Evolutionary conservation across 192 early-diverging fungal genomes (phyloP).

Genomic region (Kappamyces sp.): DNA sequence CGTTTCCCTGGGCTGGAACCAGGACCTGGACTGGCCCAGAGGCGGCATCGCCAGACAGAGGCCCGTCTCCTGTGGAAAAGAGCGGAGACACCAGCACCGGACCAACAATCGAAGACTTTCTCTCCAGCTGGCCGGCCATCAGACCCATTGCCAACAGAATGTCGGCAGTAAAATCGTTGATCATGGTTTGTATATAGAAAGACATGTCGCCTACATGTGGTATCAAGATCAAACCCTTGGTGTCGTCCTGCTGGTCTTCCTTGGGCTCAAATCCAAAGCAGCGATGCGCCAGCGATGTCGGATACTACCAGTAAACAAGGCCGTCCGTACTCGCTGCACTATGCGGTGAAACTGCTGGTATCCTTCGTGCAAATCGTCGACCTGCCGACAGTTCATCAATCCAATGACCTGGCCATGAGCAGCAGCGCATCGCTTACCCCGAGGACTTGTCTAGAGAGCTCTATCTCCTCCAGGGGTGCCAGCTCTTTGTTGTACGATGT

Average conservation of each 20-base stretch:
- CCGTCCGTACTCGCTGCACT: constrained; percentile 47
- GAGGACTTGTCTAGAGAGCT: constrained; percentile 66
- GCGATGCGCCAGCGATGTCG: constrained; percentile 58
- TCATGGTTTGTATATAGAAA: constrained; percentile 70
- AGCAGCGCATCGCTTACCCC: constrained; percentile 43
- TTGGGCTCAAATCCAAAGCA: constrained; percentile 81
- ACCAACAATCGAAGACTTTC: constrained; percentile 49
- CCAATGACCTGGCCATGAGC: constrained; percentile 57
- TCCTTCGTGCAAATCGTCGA: constrained; percentile 52
- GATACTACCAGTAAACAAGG: constrained; percentile 47
- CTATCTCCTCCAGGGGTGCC: constrained; percentile 68
- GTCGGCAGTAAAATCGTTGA: constrained; percentile 73
- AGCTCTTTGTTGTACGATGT: constrained; percentile 64
- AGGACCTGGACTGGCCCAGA: no score
- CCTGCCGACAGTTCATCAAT: constrained; percentile 71
- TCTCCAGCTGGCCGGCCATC: constrained; percentile 56
- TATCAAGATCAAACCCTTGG: constrained; percentile 69
- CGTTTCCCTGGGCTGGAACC: no score
- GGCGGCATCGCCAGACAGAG: no score
- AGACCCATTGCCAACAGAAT: constrained; percentile 60
- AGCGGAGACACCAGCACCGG: constrained; percentile 26
- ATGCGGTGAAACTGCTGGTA: constrained; percentile 55
- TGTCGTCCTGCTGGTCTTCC: constrained; percentile 67
- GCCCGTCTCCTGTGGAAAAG: constrained; percentile 1
- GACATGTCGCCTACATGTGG: constrained; percentile 72